Evolutionary conservation across 2,329 filamentous ascomycete genomes (phyloP), one percentile per base, ranked within the genome.

Genomic region (Claviceps lovelessii): DNA sequence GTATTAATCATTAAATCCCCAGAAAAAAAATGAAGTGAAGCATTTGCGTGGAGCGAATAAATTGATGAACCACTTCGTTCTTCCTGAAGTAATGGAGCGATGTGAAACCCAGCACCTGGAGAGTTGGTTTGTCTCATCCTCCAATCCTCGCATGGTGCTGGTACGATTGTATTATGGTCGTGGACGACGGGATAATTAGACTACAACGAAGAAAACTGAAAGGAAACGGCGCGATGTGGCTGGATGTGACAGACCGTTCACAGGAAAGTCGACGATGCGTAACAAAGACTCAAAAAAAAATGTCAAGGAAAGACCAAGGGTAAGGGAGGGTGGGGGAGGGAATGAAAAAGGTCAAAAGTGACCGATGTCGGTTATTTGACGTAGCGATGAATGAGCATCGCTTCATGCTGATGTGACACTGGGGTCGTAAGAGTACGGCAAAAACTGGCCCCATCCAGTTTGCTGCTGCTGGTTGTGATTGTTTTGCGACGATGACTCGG

Each of bases 401-500:
- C 19, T 29, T 55, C 46, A 53, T 47, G 45, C 51, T n/a, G 54
- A 46, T 15, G 50, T 49, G 29, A 53, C 51, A 13, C 54, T 49
- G 7, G 54, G 50, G 11, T 55, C 54, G 28, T 49, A 55, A 19
- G 54, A 50, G 41, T 53, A 55, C 46, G 49, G 50, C 9, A 55
- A 55, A 39, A 55, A 46, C 28, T 19, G 35, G 15, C 54, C 50
- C 54, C 54, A 55, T 8, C 52, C 54, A 41, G 39, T 41, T 23
- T 49, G 50, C 46, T 46, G 50, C 46, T 46, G 41, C 31, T 52
- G 41, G 45, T 23, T 52, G 33, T 42, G 33, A 33, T 19, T 45
- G 31, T 62, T 63, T n/a, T 62, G 66, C 49, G 63, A 58, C 15
- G 60, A 63, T 28, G 60, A 54, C 10, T 58, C 56, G 37, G 58